Evolutionary conservation across 164 flowering plant genomes (phyloP).

Genomic region (Stephania cephalantha): DNA sequence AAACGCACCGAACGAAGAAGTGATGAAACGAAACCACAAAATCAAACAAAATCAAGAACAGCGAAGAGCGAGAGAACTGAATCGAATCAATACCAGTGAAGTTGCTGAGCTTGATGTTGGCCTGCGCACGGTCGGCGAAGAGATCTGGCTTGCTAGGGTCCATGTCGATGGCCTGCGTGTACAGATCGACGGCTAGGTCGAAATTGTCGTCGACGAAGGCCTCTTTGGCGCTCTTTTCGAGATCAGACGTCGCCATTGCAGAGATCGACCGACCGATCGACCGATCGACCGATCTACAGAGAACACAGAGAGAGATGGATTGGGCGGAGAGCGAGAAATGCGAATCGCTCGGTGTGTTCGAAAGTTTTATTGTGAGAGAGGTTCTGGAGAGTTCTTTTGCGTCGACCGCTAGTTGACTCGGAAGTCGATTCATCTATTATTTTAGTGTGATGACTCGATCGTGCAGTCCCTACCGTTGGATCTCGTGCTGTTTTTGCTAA

Average conservation of each 20-base stretch:
- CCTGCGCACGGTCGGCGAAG: constrained; percentile 82
- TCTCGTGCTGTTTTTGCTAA: no score
- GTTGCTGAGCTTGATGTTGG: constrained; percentile 65
- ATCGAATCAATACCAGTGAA: constrained; percentile 45
- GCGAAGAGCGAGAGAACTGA: background rate
- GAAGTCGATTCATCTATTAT: background rate
- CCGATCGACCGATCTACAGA: background rate
- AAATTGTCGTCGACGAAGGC: constrained; percentile 89
- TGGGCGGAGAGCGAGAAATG: background rate
- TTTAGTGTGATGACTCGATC: no score
- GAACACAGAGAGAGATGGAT: background rate
- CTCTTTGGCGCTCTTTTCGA: constrained; percentile 58
- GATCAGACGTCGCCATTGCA: constrained; percentile 47
- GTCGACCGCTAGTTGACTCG: background rate
- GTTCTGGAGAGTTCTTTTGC: background rate
- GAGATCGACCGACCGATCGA: background rate
- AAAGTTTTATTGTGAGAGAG: background rate
- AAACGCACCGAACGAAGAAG: background rate
- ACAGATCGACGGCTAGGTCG: constrained; percentile 72
- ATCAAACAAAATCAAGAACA: background rate
- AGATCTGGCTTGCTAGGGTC: constrained; percentile 55
- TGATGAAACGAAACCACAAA: background rate
- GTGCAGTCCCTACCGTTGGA: no score
- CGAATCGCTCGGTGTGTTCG: background rate
- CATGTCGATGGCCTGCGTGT: constrained; percentile 57